phyloP scores from a whole-genome alignment of 768 basidiomycete genomes.

The Mycena latifolia region DNA sequence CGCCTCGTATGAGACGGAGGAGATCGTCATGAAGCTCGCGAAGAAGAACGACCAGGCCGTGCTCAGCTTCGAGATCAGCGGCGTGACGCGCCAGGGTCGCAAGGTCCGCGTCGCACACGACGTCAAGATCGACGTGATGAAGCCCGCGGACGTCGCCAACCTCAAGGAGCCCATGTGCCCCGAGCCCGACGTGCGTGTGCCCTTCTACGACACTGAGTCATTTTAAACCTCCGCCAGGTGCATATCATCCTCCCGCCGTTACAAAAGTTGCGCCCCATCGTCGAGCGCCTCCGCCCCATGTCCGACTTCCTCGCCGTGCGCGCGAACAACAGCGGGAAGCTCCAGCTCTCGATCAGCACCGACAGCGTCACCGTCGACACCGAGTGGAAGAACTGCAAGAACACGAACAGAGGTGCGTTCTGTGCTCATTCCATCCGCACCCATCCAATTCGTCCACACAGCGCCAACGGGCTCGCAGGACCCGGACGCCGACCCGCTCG shows the following conservation, averaged over 20 bases:
- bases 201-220: neutral
- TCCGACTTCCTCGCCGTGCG: slow-evolving; percentile 77
- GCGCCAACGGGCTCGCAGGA: slow-evolving; percentile 50
- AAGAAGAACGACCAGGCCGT: slow-evolving; percentile 88
- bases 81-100: slow-evolving; percentile 72
- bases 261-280: slow-evolving; percentile 80
- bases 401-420: slow-evolving; percentile 66
- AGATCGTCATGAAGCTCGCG: slow-evolving; percentile 85
- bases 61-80: slow-evolving; percentile 81
- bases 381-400: slow-evolving; percentile 80
- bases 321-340: slow-evolving; percentile 73
- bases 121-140: slow-evolving; percentile 85
- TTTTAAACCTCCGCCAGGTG: slow-evolving; percentile 57
- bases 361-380: slow-evolving; percentile 85
- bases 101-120: slow-evolving; percentile 80
- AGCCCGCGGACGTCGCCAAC: slow-evolving; percentile 76
- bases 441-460: slow-evolving; percentile 5
- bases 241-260: slow-evolving; percentile 84
- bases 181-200: slow-evolving; percentile 77
- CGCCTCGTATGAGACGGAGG: slow-evolving; percentile 65
- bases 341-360: slow-evolving; percentile 68
- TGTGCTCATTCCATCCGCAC: too few species aligned
- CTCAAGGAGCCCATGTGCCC: slow-evolving; percentile 88
- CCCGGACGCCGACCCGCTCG: slow-evolving; percentile 52
- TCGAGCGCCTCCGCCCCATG: slow-evolving; percentile 79